A percentile compares a stretch with the other conserved stretches of the same genome.
Conservation (phyloP, 1,284 basidiomycete species). For the Cutaneotrichosporon cutaneum region DNA sequence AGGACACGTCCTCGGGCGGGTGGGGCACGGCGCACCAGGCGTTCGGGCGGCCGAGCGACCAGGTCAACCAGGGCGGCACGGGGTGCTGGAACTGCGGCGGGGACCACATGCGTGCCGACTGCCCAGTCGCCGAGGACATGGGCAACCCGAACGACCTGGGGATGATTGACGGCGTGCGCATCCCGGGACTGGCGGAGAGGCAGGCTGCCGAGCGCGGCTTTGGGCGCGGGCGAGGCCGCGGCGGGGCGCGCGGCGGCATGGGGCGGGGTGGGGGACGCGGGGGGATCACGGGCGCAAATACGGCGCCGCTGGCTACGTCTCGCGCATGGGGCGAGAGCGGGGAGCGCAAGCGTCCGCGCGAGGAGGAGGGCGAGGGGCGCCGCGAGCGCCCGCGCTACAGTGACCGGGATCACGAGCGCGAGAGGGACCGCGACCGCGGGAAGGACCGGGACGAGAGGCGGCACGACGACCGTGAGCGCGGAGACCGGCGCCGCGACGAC, state of each 20-base stretch:
- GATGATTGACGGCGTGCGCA: conserved; percentile 30
- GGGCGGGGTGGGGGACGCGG: conserved; percentile 4
- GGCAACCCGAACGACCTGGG: conserved; percentile 34
- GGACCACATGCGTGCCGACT: conserved; percentile 74
- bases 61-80: conserved; percentile 55
- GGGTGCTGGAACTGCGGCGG: conserved; percentile 85
- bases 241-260: conserved; percentile 4
- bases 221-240: background rate
- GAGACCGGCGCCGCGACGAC: conserved; percentile 4
- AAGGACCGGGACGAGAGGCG: background rate
- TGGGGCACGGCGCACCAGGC: conserved; percentile 63
- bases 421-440: conserved; percentile 9
- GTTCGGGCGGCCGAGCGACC: conserved; percentile 57
- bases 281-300: conserved; percentile 17
- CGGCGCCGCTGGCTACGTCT: conserved; percentile 21
- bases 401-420: conserved; percentile 14
- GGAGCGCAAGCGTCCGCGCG: conserved; percentile 8
- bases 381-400: conserved; percentile 1
- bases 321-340: conserved; percentile 18
- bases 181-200: conserved; percentile 13
- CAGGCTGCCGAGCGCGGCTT: conserved; percentile 9
- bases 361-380: conserved; percentile 12
- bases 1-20: conserved; percentile 85
- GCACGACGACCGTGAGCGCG: conserved; percentile 11
- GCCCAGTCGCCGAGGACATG: conserved; percentile 40